Conservation (phyloP, 2,329 filamentous ascomycete genomes). For the Juglanconis juglandina region DNA sequence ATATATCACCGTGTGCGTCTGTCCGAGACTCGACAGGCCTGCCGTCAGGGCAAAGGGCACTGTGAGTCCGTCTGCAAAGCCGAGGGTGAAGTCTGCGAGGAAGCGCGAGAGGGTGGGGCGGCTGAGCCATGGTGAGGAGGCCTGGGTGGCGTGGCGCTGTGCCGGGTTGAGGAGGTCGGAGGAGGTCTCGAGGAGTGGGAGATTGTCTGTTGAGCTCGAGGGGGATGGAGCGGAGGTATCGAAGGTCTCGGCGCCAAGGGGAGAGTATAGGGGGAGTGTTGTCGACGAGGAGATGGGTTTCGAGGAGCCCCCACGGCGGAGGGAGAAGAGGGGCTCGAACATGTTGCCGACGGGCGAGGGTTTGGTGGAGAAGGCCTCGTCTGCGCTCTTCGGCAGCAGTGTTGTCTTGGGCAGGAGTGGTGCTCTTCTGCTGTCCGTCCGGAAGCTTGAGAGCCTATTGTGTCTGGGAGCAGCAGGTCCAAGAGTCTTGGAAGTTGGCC, state of each 20-base stretch:
- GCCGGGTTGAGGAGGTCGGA: conserved; percentile 7
- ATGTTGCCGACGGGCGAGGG: neutral
- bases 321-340: neutral
- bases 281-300: neutral
- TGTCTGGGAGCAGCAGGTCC: neutral
- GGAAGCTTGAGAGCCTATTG: no score
- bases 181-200: neutral
- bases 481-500: no score
- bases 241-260: conserved; percentile 1
- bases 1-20: conserved; percentile 60
- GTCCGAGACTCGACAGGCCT: conserved; percentile 60
- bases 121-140: neutral
- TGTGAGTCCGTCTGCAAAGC: conserved; percentile 70
- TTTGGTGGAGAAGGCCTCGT: neutral
- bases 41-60: conserved; percentile 74
- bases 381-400: neutral
- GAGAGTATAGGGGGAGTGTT: conserved; percentile 13
- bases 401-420: neutral
- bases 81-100: conserved; percentile 65
- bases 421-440: neutral
- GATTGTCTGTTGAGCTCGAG: neutral
- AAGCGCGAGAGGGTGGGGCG: conserved; percentile 36
- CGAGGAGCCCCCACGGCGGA: neutral
- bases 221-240: neutral
- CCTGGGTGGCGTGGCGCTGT: conserved; percentile 11